Evolutionary conservation across 1,284 basidiomycete species (phyloP), one percentile per base, ranked within the genome.

Genomic region (Ganoderma lingzhi): DNA sequence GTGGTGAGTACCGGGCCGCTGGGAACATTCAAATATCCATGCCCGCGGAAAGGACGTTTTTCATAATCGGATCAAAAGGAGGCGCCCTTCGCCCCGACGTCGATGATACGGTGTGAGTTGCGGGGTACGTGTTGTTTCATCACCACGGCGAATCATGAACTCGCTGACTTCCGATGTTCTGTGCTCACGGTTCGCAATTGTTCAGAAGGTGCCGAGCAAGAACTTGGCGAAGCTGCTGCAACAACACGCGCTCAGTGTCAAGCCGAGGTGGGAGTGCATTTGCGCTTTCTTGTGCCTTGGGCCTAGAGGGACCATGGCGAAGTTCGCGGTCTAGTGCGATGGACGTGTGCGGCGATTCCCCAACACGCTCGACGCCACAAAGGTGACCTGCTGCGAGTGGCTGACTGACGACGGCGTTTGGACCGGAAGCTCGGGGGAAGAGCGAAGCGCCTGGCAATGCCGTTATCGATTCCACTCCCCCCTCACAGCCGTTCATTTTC

Each of bases 331-430:
- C 56, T 35, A 59, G 55, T 56, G 32, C 30, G 32, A 35, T 2
- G 17, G 55, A 56, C 23, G 55, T 56, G 17, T 30, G 17, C 17
- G 55, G 12, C 35, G 55, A 28, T n/a, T 42, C 23, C 14, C 59
- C 39, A 42, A 28, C 59, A 41, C 23, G 59, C n/a, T 61, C 39
- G 37, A 61, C 59, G 59, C 59, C 59, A 61, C 59, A 61, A 61
- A 8, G 59, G 37, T 23, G 59, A 42, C 59, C 56, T 42, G 59
- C 59, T 23, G n/a, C 39, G 39, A 32, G 30, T 32, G 53, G 30
- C 53, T 53, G 28, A 55, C 53, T 28, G 48, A 14, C 15, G 30
- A 56, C 32, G 53, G 53, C 30, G 8, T 32, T 15, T 56, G 14
- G 32, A 35, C 53, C 53, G 53, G 12, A 56, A 32, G 17, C 17